Base-by-base conservation (phyloP, 2,329 filamentous ascomycete genomes). In the Chaetomium olivaceum region DNA sequence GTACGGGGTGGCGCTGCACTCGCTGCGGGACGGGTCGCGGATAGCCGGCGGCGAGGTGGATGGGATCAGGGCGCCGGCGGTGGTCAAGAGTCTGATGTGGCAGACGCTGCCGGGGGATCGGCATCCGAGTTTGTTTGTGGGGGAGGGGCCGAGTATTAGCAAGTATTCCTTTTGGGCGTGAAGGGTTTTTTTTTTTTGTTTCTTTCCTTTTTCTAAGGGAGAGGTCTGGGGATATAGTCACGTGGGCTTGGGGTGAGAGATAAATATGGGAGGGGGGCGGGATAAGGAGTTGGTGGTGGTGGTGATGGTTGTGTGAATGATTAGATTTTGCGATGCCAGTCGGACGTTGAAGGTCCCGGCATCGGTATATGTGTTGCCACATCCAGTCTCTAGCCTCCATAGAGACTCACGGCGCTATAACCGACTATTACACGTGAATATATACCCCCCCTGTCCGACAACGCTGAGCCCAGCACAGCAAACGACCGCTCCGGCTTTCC, bases 121-220 rank as follows among this genome's bases (percentile, higher is more conserved):
- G 29, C 71, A 77, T 63, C 73, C 83, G 0, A 85, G 82, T 60
- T 69, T 87, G 39, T 85, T 83, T 65, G 75, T 82, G 0, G 82
- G 79, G 0, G 73, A 76, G 9, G 79, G 78, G 0, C 57, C 70
- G 2, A 62, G 65, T 2, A 46, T 87, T 27, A 71, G 70, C 7
- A 82, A 82, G 71, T 83, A 79, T 64, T 81, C 82, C 0, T 79
- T 84, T 58, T 69, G 59, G 62, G 62, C 62, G 77, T 82, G 56
- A 64, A 9, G 21, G 21, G 36, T n/a, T 19, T 1, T 14, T 5
- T 19, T 19, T 5, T 43, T 23, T 25, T 14, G 25, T 43, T 43
- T 23, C 25, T 23, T 39, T 4, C 1, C 9, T 14, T 19, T 48
- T n/a, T 25, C n/a, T n/a, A 6, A 29, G 19, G 27, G 16, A 4